Base-by-base conservation (phyloP, 2,329 filamentous ascomycete genomes). In the Byssothecium circinans region DNA sequence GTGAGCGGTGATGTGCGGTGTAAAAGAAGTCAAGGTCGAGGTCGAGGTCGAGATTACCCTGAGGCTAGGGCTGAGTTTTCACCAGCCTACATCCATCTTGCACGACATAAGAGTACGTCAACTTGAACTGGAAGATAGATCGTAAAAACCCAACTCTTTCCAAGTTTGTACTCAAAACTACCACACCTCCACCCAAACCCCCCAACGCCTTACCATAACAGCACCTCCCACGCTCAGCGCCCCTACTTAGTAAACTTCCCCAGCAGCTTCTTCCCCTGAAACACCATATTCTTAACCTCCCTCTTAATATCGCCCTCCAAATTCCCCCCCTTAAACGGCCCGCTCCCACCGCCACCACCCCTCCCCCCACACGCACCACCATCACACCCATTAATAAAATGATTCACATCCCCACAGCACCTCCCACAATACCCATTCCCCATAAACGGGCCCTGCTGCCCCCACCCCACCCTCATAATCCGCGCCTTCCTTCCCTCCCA, bases 401-500 rank as follows among this genome's bases (percentile, higher is more conserved):
- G 62, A 6, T 64, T 52, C 1, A 70, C 57, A 43, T 68, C 62
- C 8, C 54, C 52, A 38, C 69, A 71, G 30, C 65, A 61, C 27
- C 58, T 43, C 1, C 66, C 65, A 40, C 74, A 74, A 38, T 74
- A 68, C 7, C 62, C 65, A 2, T 57, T 65, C 0, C 74, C 74
- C 74, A 77, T 76, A 41, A 65, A 70, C 4, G 74, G 74, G 0
- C 74, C 73, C 0, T 67, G 56, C 1, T 57, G 36, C 0, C 54
- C 55, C 65, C 67, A 69, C 1, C 67, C 67, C 4, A 78, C 73
- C 36, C 74, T 65, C 65, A 77, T 75, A 49, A 74, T 60, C 18
- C 75, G 64, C 41, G 73, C 74, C 53, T 72, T 76, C 15, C 75
- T 50, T 6, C 73, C 72, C n/a, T 70, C 67, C 71, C 72, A 76